Base-by-base conservation (phyloP, 2,329 filamentous ascomycete genomes). In the Colletotrichum viniferum region DNA sequence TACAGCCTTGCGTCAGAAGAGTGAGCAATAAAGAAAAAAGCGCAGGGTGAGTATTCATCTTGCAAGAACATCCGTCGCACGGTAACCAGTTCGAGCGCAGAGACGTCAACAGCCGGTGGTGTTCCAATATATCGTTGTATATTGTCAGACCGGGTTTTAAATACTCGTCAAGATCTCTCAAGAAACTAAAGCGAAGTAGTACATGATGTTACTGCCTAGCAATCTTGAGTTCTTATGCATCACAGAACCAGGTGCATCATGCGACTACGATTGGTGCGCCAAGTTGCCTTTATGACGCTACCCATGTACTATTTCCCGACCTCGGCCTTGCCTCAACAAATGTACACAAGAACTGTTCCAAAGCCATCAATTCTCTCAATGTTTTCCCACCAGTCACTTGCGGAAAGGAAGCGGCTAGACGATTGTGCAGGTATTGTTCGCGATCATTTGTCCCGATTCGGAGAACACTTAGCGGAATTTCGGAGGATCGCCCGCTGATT, bases 1-100 rank as follows among this genome's bases (percentile, higher is more conserved):
- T 9, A 7, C 56, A 4, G 1, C 9, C 10, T 12, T 3, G 4
- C 10, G 0, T 3, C 5, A 32, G 5, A 12, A 60, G 2, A 28
- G 26, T 18, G 1, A 32, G 4, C 0, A 56, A 13, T 1, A 9
- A 43, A n/a, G 26, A 6, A 30, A 60, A 5, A 4, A 28, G 7
- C 7, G 7, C 18, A 9, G 18, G 7, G 7, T 43, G 36, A 43
- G 16, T 43, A 0, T n/a, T 18, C 36, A 43, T n/a, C 36, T 43
- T 43, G 2, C 7, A 43, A 18, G 16, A 9, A 43, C 1, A 16
- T 38, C 26, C 26, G 26, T 26, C 26, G 26, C 26, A 5, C 26
- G n/a, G n/a, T 13, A 55, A 55, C 9, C 36, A 38, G 36, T 38
- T 16, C 36, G 36, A 8, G 18, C 7, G 18, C 16, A 38, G 4